These are phyloP conservation scores for Rhynchosporium graminicola DNA, from an alignment of 2,329 filamentous ascomycete genomes.

Conservation along the genomic window DNA sequence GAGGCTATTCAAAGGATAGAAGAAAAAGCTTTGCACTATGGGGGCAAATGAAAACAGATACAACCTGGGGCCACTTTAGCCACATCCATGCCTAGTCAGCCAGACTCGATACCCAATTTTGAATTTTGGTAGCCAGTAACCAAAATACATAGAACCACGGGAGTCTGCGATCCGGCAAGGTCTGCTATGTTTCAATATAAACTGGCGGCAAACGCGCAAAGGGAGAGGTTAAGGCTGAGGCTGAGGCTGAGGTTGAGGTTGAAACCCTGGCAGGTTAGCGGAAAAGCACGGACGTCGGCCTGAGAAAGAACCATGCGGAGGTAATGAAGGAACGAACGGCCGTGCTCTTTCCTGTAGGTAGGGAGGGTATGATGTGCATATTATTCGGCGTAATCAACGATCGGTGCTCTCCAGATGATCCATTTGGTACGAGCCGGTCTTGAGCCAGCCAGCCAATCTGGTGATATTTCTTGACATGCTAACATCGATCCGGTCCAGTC, in stretches of 20 bases:
- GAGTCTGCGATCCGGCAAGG: not conserved
- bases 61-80: not conserved
- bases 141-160: not conserved
- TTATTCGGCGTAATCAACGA: not conserved
- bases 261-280: constrained; percentile 12
- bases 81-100: not conserved
- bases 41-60: constrained; percentile 5
- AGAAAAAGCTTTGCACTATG: constrained; percentile 9
- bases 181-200: constrained; percentile 18
- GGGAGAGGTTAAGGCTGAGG: constrained; percentile 19
- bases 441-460: not conserved
- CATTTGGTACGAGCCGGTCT: not conserved
- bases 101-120: not conserved
- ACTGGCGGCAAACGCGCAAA: constrained; percentile 22
- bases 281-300: constrained; percentile 5
- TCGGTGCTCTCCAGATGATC: not conserved
- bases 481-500: not conserved
- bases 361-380: constrained; percentile 8
- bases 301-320: not conserved
- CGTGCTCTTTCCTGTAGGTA: not conserved
- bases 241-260: constrained; percentile 21
- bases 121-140: not conserved
- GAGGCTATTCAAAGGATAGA: not conserved
- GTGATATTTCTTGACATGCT: not conserved
- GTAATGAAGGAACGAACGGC: not conserved